These are phyloP conservation scores for Cladosporium sp. DNA, from an alignment of 2,329 filamentous ascomycete genomes.

Conservation along the genomic window DNA sequence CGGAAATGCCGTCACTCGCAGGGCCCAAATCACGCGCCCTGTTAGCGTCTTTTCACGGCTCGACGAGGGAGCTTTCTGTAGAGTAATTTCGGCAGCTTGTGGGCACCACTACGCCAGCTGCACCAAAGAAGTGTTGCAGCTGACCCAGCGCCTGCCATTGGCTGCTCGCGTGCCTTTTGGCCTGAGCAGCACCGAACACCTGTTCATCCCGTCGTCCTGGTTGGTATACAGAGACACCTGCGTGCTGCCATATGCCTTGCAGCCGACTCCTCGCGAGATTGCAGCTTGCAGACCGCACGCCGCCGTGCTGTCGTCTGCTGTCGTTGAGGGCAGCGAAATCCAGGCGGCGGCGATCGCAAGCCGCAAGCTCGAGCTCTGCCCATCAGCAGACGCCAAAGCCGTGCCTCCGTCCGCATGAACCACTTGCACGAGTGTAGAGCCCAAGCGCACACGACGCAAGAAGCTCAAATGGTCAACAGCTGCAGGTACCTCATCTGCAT, in stretches of 20 bases:
- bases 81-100: constrained; percentile 12
- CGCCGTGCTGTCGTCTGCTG: not conserved
- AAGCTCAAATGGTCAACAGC: constrained; percentile 3
- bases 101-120: constrained; percentile 7
- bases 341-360: constrained; percentile 2
- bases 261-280: not conserved
- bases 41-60: constrained; percentile 10
- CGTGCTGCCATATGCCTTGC: not conserved
- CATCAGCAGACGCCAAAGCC: constrained; percentile 11
- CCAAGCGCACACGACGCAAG: constrained; percentile 8
- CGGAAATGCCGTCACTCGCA: constrained; percentile 12
- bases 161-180: constrained; percentile 7
- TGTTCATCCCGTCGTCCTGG: constrained; percentile 1
- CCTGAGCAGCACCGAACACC: constrained; percentile 2
- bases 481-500: constrained; percentile 11
- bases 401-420: constrained; percentile 9
- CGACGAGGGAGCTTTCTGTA: constrained; percentile 11
- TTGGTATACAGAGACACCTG: not conserved
- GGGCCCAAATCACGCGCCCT: constrained; percentile 11
- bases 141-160: constrained; percentile 5
- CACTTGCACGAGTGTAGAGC: not conserved
- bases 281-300: not conserved
- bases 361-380: constrained; percentile 10
- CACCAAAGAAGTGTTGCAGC: not conserved
- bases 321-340: constrained; percentile 9